Conservation (phyloP, 2,329 filamentous ascomycete genomes). For the Lomentospora prolificans region DNA sequence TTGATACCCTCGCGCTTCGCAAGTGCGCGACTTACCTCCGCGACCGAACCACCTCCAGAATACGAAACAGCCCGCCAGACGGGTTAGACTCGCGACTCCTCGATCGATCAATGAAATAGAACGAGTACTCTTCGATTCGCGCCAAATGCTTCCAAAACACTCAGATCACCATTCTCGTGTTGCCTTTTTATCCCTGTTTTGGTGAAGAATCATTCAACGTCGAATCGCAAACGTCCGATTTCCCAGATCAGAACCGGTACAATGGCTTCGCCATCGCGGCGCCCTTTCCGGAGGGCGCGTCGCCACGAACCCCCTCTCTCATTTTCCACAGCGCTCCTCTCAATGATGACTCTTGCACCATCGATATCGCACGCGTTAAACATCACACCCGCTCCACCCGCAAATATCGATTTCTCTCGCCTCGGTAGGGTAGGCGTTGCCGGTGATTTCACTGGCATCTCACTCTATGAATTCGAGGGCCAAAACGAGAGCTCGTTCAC, state of each 20-base stretch:
- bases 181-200: too few relatives aligned
- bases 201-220: neutral
- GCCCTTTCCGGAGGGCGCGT: conserved; percentile 11
- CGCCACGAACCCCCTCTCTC: conserved; percentile 10
- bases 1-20: too few relatives aligned
- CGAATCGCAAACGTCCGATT: neutral
- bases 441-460: conserved; percentile 86
- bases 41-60: too few relatives aligned
- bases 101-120: too few relatives aligned
- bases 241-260: neutral
- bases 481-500: conserved; percentile 60
- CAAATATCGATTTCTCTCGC: conserved; percentile 67
- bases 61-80: too few relatives aligned
- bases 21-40: too few relatives aligned
- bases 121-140: too few relatives aligned
- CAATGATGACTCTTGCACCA: conserved; percentile 29
- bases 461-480: conserved; percentile 74
- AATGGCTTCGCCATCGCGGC: conserved; percentile 12
- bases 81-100: too few relatives aligned
- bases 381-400: conserved; percentile 52
- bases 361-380: conserved; percentile 39
- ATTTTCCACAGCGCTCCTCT: conserved; percentile 21
- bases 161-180: too few relatives aligned
- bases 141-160: too few relatives aligned
- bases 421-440: conserved; percentile 77